phyloP scores from a whole-genome alignment of 257 asterid genomes.

The Nicotiana otophora region DNA sequence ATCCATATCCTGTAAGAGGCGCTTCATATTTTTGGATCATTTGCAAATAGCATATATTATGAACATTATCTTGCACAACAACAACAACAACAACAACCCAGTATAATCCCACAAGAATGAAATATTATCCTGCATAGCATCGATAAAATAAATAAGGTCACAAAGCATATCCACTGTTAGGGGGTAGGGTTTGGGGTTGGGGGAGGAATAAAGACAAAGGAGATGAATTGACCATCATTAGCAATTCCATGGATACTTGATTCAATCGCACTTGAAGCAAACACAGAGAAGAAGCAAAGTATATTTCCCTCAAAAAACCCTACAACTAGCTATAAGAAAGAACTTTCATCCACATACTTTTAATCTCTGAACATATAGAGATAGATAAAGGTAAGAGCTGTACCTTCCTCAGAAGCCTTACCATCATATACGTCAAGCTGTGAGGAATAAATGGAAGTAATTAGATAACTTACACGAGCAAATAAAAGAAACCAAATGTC shows the following conservation, averaged over 20 bases:
- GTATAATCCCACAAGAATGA: neutral
- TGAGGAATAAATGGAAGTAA: slow-evolving; percentile 18
- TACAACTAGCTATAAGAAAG: neutral
- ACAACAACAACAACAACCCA: too few relatives aligned
- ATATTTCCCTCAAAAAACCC: neutral
- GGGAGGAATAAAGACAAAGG: neutral
- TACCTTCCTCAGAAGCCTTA: slow-evolving; percentile 78
- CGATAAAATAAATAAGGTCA: neutral
- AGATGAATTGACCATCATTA: neutral
- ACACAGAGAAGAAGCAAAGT: neutral
- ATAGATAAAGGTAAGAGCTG: neutral
- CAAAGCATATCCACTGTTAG: neutral
- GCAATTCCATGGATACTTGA: too few relatives aligned
- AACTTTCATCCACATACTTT: too few relatives aligned
- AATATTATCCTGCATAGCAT: neutral
- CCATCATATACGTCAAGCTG: slow-evolving; percentile 93
- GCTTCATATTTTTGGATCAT: neutral
- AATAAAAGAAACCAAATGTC: neutral
- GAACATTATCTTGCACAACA: neutral
- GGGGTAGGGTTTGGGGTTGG: too few relatives aligned
- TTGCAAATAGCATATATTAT: neutral
- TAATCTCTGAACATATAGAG: neutral
- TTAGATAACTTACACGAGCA: slow-evolving; percentile 12
- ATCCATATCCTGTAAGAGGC: neutral
- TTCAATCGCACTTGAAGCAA: slow-evolving; percentile 4